A percentile compares a stretch with the other conserved stretches of the same genome.
Conservation (phyloP, 2,329 filamentous ascomycete genomes). For the Arthrobotrys entomopaga region DNA sequence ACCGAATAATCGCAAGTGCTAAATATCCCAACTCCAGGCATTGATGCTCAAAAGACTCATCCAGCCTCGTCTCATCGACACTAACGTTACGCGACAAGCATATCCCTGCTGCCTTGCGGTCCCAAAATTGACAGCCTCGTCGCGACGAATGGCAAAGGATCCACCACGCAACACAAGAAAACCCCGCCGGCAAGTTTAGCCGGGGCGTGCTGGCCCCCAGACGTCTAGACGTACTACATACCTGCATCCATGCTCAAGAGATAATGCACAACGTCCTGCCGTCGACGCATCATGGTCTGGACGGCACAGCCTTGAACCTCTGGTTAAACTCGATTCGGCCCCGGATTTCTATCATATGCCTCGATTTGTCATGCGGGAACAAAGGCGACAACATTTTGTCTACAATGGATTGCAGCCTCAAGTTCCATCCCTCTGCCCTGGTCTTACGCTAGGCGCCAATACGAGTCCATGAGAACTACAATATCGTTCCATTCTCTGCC, state of each 20-base stretch:
- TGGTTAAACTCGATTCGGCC: not conserved
- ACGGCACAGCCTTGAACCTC: not conserved
- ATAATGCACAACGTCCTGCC: slow-evolving; percentile 29
- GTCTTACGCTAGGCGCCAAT: slow-evolving; percentile 33
- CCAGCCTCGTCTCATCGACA: slow-evolving; percentile 15
- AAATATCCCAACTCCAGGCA: not conserved
- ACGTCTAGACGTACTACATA: slow-evolving; percentile 4
- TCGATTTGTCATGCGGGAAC: slow-evolving; percentile 36
- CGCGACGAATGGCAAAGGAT: not conserved
- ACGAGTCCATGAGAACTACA: too few species aligned
- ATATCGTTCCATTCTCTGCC: too few species aligned
- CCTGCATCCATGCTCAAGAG: slow-evolving; percentile 4
- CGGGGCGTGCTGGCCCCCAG: slow-evolving; percentile 12
- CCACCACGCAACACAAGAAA: slow-evolving; percentile 11
- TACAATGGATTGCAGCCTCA: slow-evolving; percentile 30
- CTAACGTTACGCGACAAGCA: slow-evolving; percentile 34
- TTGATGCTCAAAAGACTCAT: slow-evolving; percentile 14
- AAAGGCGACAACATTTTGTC: slow-evolving; percentile 23
- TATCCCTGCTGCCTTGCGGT: slow-evolving; percentile 31
- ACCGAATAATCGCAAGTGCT: slow-evolving; percentile 25
- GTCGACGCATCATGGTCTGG: slow-evolving; percentile 30
- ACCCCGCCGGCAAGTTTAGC: slow-evolving; percentile 31
- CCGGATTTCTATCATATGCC: slow-evolving; percentile 11
- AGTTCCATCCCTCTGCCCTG: not conserved
- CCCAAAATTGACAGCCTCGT: slow-evolving; percentile 29